Evolutionary conservation across 2,329 filamentous ascomycete genomes (phyloP).

Genomic region (Pseudogymnoascus destructans): DNA sequence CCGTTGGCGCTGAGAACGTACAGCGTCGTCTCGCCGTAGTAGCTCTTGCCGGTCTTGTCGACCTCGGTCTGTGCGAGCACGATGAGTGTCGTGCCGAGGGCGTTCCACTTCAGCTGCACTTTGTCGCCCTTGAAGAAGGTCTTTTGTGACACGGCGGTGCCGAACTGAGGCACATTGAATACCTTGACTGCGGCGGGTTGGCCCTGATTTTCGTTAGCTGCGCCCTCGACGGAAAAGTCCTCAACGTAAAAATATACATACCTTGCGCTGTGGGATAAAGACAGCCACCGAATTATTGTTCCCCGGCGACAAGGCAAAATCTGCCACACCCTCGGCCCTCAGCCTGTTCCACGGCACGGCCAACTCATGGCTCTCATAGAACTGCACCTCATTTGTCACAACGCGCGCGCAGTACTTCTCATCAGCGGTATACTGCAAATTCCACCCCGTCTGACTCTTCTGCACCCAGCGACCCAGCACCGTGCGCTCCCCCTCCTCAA

Average conservation of each 20-base stretch:
- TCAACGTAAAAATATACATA: conserved; percentile 28
- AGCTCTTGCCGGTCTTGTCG: conserved; percentile 96
- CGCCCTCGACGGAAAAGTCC: background rate
- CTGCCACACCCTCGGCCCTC: conserved; percentile 74
- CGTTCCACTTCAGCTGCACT: conserved; percentile 97
- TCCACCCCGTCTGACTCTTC: conserved; percentile 92
- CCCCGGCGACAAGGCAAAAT: conserved; percentile 82
- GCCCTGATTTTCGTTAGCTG: conserved; percentile 41
- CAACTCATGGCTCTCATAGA: conserved; percentile 82
- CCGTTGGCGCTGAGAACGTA: conserved; percentile 89
- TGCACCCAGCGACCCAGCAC: conserved; percentile 86
- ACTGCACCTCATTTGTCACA: conserved; percentile 96
- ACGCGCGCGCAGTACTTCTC: conserved; percentile 85
- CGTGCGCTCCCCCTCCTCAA: conserved; percentile 50
- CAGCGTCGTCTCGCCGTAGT: conserved; percentile 96
- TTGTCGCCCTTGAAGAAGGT: conserved; percentile 99
- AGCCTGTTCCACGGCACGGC: conserved; percentile 89
- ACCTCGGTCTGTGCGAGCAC: conserved; percentile 96
- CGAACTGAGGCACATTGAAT: conserved; percentile 84
- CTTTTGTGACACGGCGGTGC: conserved; percentile 78
- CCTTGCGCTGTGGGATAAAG: conserved; percentile 92
- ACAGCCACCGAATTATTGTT: conserved; percentile 86
- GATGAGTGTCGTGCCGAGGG: conserved; percentile 76
- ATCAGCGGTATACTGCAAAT: conserved; percentile 89
- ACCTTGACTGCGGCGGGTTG: conserved; percentile 90